phyloP scores from a whole-genome alignment of 2,329 filamentous ascomycete genomes.

The Microdochium bolleyi region DNA sequence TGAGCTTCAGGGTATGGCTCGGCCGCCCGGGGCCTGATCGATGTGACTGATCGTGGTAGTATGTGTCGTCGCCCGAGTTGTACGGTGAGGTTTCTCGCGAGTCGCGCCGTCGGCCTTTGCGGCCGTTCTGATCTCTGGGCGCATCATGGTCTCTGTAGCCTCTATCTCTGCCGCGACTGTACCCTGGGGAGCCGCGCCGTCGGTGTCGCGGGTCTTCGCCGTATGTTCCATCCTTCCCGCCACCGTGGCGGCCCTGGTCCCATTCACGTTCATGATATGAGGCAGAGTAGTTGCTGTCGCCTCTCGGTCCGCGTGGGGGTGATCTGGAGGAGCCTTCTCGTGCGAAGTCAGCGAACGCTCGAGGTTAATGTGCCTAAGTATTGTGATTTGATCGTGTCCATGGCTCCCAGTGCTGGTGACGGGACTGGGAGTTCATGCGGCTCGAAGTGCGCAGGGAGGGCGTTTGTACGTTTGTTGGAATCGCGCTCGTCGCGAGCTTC shows the following conservation, averaged over 20 bases:
- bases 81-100: slow-evolving; percentile 16
- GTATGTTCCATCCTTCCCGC: slow-evolving; percentile 4
- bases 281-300: slow-evolving; percentile 10
- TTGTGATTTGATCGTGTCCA: neutral
- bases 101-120: slow-evolving; percentile 13
- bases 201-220: slow-evolving; percentile 5
- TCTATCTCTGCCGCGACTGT: slow-evolving; percentile 9
- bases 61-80: slow-evolving; percentile 15
- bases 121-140: slow-evolving; percentile 8
- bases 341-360: slow-evolving; percentile 23
- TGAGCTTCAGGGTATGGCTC: slow-evolving; percentile 22
- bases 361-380: slow-evolving; percentile 12
- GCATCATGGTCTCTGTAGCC: slow-evolving; percentile 13
- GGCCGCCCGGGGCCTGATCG: slow-evolving; percentile 19
- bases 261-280: slow-evolving; percentile 9
- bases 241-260: slow-evolving; percentile 4
- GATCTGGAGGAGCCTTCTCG: slow-evolving; percentile 25
- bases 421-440: neutral
- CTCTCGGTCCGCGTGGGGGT: slow-evolving; percentile 16
- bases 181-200: slow-evolving; percentile 9
- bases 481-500: slow-evolving; percentile 17
- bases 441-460: slow-evolving; percentile 15
- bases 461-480: slow-evolving; percentile 17
- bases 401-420: too few species aligned
- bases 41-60: slow-evolving; percentile 13